phyloP scores from a whole-genome alignment of 805 yeast genomes.

The Hanseniaspora pseudoguilliermondii region DNA sequence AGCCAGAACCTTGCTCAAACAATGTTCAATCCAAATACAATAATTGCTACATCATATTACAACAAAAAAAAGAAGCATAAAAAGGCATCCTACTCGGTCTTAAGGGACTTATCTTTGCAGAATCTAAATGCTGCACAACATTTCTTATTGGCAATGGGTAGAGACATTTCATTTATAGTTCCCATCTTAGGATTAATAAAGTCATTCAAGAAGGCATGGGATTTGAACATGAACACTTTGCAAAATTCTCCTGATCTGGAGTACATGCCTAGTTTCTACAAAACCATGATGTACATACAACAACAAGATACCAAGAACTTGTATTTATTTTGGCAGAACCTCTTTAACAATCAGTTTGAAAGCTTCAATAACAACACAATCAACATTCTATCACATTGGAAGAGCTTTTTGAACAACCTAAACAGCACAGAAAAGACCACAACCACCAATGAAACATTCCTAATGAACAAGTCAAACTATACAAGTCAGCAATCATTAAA shows the following conservation, averaged over 20 bases:
- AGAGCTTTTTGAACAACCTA: neutral
- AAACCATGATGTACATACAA: constrained; percentile 11
- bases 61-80: neutral
- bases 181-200: constrained; percentile 43
- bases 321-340: constrained; percentile 7
- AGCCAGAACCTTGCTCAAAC: neutral
- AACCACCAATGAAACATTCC: constrained; percentile 17
- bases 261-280: constrained; percentile 10
- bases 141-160: constrained; percentile 58
- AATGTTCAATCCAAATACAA: constrained; percentile 1
- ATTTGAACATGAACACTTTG: constrained; percentile 12
- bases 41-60: neutral
- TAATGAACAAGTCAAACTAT: constrained; percentile 19
- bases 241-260: constrained; percentile 7
- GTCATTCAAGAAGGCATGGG: constrained; percentile 28
- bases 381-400: constrained; percentile 4
- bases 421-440: neutral
- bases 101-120: constrained; percentile 54
- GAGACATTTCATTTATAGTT: constrained; percentile 64
- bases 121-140: constrained; percentile 67
- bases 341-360: constrained; percentile 10
- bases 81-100: constrained; percentile 20
- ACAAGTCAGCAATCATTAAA: constrained; percentile 22
- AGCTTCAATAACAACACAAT: constrained; percentile 9
- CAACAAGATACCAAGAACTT: constrained; percentile 12